Evolutionary conservation across 768 basidiomycete genomes (phyloP).

Genomic region (Kwoniella sp.): DNA sequence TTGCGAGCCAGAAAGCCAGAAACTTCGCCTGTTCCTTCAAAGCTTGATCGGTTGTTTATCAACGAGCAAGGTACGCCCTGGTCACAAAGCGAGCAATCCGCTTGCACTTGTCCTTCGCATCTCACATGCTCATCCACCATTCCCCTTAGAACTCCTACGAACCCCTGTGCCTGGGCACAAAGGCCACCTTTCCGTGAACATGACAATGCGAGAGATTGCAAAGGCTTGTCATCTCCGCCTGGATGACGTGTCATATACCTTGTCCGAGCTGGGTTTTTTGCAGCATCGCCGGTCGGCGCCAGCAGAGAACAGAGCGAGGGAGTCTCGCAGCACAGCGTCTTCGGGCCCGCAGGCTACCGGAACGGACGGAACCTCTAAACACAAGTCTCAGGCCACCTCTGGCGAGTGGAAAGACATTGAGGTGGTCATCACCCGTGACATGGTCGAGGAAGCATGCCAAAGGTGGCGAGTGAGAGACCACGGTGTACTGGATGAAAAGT

Average conservation of each 20-base stretch:
- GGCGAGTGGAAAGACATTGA: conserved; percentile 48
- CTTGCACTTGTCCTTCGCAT: too few species aligned
- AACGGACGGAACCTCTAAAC: background rate
- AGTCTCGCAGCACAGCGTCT: conserved; percentile 21
- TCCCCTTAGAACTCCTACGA: too few species aligned
- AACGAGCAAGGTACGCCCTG: too few species aligned
- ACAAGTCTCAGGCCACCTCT: conserved; percentile 41
- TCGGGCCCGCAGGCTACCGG: conserved; percentile 6
- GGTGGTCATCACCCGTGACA: conserved; percentile 61
- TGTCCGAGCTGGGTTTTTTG: conserved; percentile 83
- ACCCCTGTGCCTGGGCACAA: conserved; percentile 9
- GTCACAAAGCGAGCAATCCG: too few species aligned
- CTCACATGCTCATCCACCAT: too few species aligned
- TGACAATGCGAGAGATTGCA: conserved; percentile 70
- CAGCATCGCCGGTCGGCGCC: conserved; percentile 9
- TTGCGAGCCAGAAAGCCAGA: conserved; percentile 9
- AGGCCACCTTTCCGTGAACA: conserved; percentile 27
- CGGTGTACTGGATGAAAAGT: conserved; percentile 45
- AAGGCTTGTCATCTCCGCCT: conserved; percentile 71
- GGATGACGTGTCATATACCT: conserved; percentile 82
- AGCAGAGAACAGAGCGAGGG: background rate
- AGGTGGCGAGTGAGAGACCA: conserved; percentile 64
- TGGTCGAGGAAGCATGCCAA: conserved; percentile 63
- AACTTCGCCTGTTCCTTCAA: too few species aligned
- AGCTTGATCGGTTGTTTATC: too few species aligned